Conservation (phyloP, 192 early-diverging fungal genomes). For the Oehlia diaphana region DNA sequence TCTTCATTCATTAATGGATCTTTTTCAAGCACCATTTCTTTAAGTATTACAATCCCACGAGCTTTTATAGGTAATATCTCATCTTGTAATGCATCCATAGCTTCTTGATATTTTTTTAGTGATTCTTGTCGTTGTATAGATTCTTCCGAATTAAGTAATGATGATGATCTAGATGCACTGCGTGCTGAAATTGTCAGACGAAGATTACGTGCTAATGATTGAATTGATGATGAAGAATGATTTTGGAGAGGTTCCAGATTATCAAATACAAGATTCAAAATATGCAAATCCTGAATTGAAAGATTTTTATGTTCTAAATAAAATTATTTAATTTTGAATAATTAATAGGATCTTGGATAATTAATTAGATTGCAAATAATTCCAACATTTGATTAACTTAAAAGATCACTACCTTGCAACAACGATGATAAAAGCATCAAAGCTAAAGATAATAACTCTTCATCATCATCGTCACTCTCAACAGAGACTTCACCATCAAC, state of each 20-base stretch:
- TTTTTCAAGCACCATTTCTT: constrained; percentile 74
- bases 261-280: constrained; percentile 37
- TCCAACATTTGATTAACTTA: too few species aligned
- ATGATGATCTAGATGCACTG: constrained; percentile 37
- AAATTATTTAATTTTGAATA: too few species aligned
- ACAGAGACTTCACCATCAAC: constrained; percentile 27
- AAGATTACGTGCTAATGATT: constrained; percentile 48
- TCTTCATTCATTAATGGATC: constrained; percentile 59
- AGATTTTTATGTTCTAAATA: constrained; percentile 49
- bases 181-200: constrained; percentile 46
- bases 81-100: constrained; percentile 75
- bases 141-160: constrained; percentile 11
- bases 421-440: constrained; percentile 66
- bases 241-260: constrained; percentile 42
- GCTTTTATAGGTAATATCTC: constrained; percentile 84
- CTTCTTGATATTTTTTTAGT: constrained; percentile 64
- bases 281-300: constrained; percentile 41
- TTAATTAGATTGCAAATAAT: neutral
- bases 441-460: constrained; percentile 57
- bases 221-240: constrained; percentile 43
- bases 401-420: constrained; percentile 46
- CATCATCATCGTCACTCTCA: constrained; percentile 51
- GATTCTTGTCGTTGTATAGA: constrained; percentile 38
- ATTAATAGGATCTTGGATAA: neutral
- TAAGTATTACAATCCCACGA: constrained; percentile 80